Evolutionary conservation across 2,329 filamentous ascomycete genomes (phyloP).

Genomic region (Harringtonia lauricola): DNA sequence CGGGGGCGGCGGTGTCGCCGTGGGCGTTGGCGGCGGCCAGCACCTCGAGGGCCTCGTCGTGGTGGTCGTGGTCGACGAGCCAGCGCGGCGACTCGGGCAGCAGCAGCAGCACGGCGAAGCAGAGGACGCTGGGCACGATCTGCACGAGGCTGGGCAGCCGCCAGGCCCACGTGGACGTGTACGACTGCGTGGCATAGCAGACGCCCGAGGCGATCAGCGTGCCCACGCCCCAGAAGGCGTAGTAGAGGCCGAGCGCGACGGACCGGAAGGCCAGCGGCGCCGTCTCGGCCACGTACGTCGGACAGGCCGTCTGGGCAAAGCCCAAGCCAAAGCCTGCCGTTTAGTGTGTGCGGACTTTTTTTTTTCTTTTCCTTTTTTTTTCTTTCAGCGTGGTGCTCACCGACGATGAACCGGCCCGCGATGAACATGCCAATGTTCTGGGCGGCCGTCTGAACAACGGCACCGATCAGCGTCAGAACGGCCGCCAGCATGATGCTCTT

Average conservation of each 20-base stretch:
- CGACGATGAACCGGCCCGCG: slow-evolving; percentile 44
- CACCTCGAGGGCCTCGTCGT: slow-evolving; percentile 16
- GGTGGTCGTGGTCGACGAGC: slow-evolving; percentile 6
- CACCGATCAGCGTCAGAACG: slow-evolving; percentile 10
- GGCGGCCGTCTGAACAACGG: slow-evolving; percentile 10
- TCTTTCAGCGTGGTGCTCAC: too few relatives aligned
- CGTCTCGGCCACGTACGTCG: slow-evolving; percentile 46
- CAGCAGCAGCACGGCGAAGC: background rate
- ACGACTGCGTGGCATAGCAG: slow-evolving; percentile 35
- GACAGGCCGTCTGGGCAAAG: slow-evolving; percentile 46
- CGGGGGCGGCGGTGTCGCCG: background rate
- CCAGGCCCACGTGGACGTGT: slow-evolving; percentile 39
- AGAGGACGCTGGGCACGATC: slow-evolving; percentile 3
- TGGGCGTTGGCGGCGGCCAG: background rate
- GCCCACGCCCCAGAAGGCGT: slow-evolving; percentile 41
- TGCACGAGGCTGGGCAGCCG: slow-evolving; percentile 46
- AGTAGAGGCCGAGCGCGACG: background rate
- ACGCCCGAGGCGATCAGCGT: slow-evolving; percentile 27
- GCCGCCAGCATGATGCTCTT: slow-evolving; percentile 8
- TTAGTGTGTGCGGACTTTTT: too few relatives aligned
- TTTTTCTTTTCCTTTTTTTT: too few relatives aligned
- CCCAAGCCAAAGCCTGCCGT: slow-evolving; percentile 41
- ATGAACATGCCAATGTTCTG: slow-evolving; percentile 44
- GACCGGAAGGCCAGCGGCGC: background rate
- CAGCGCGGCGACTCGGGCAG: slow-evolving; percentile 11